phyloP scores from a whole-genome alignment of 1,284 basidiomycete species.

The Austroboletus rostrupii region DNA sequence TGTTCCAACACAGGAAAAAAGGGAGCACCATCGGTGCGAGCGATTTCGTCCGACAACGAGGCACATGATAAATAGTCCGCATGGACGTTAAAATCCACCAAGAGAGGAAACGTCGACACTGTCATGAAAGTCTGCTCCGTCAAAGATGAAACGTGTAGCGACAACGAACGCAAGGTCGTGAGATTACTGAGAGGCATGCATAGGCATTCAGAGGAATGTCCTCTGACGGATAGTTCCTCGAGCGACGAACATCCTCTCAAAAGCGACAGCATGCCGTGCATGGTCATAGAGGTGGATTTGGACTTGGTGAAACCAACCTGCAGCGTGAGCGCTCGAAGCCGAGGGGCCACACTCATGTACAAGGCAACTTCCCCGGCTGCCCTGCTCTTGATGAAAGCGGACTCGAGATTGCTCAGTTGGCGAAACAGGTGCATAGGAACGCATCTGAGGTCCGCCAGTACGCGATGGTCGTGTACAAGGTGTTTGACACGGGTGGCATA shows the following conservation, averaged over 20 bases:
- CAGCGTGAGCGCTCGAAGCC: slow-evolving; percentile 38
- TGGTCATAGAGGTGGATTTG: slow-evolving; percentile 3
- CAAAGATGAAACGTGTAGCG: slow-evolving; percentile 44
- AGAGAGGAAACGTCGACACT: slow-evolving; percentile 39
- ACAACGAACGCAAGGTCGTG: slow-evolving; percentile 38
- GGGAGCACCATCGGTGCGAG: too few species aligned
- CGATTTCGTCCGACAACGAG: slow-evolving; percentile 19
- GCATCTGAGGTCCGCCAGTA: slow-evolving; percentile 24
- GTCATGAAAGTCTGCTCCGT: slow-evolving; percentile 38
- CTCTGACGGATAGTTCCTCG: slow-evolving; percentile 43
- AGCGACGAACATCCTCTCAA: slow-evolving; percentile 32
- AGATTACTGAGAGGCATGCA: slow-evolving; percentile 36
- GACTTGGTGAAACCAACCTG: slow-evolving; percentile 36
- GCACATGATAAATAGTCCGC: slow-evolving; percentile 39
- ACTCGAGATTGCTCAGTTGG: slow-evolving; percentile 36
- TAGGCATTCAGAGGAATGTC: slow-evolving; percentile 38
- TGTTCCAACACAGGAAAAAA: too few species aligned
- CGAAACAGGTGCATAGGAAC: slow-evolving; percentile 23
- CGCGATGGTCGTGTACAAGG: slow-evolving; percentile 35
- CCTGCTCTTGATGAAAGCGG: slow-evolving; percentile 36
- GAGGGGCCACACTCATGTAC: slow-evolving; percentile 33
- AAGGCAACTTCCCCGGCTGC: slow-evolving; percentile 32
- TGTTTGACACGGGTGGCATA: slow-evolving; percentile 49
- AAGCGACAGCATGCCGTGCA: slow-evolving; percentile 30
- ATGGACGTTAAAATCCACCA: slow-evolving; percentile 48